Percentiles rank a stretch among this genome's conserved stretches.
phyloP scores from a whole-genome alignment of 1,284 basidiomycete genomes.

The Fomitopsis betulina region DNA sequence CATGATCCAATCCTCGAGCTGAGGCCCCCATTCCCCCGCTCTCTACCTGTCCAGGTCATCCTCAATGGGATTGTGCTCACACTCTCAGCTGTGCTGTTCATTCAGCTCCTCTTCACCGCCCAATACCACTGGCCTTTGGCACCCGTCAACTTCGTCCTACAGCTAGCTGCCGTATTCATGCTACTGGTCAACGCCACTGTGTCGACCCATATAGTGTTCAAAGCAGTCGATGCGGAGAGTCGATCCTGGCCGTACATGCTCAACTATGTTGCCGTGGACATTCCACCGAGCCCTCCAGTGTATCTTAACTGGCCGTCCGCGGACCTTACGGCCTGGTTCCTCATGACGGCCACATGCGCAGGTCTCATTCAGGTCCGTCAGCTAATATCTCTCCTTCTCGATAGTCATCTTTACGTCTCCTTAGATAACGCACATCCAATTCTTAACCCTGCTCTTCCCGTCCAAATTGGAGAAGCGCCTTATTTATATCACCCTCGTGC shows the following conservation, averaged over 20 bases:
- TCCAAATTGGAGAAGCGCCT: slow-evolving; percentile 86
- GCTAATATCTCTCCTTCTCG: neutral
- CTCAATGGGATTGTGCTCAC: slow-evolving; percentile 86
- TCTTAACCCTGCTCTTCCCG: slow-evolving; percentile 95
- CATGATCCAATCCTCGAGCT: slow-evolving; percentile 72
- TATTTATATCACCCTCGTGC: slow-evolving; percentile 87
- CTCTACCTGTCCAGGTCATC: slow-evolving; percentile 89
- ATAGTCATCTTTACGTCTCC: neutral
- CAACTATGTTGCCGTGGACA: slow-evolving; percentile 81
- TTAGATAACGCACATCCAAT: slow-evolving; percentile 97
- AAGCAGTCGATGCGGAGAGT: slow-evolving; percentile 56
- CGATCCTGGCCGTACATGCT: slow-evolving; percentile 92
- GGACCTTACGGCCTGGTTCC: slow-evolving; percentile 78
- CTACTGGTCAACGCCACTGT: slow-evolving; percentile 76
- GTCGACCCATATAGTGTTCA: slow-evolving; percentile 72
- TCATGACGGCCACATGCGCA: slow-evolving; percentile 84
- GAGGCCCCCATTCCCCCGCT: slow-evolving; percentile 77
- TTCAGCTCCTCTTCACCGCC: slow-evolving; percentile 94
- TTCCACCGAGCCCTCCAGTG: slow-evolving; percentile 53
- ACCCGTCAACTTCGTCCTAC: slow-evolving; percentile 86
- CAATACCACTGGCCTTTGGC: slow-evolving; percentile 96
- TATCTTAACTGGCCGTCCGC: slow-evolving; percentile 55
- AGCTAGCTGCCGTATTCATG: slow-evolving; percentile 77
- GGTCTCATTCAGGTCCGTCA: slow-evolving; percentile 75
- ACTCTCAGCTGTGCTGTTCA: slow-evolving; percentile 79